Conservation (phyloP, 352 stramenopile species). For the Globisporangium spiculum region DNA sequence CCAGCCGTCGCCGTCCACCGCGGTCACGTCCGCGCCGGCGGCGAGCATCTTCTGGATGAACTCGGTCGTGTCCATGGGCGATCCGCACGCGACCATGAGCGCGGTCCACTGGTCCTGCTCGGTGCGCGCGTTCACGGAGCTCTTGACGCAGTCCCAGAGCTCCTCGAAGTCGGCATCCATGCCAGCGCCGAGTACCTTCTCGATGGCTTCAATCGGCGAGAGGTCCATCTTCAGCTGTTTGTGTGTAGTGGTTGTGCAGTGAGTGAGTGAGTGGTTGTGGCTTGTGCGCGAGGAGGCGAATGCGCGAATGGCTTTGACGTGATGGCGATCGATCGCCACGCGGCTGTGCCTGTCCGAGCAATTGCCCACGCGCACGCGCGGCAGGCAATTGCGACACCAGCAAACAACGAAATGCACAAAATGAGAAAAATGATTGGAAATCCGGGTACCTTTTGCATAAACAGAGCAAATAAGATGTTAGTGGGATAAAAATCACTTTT, state of each 20-base stretch:
- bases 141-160: slow-evolving; percentile 62
- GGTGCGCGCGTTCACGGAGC: slow-evolving; percentile 64
- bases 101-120: slow-evolving; percentile 75
- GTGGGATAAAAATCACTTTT: background rate
- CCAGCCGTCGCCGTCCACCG: slow-evolving; percentile 75
- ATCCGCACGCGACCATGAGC: slow-evolving; percentile 82
- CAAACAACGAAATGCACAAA: slow-evolving; percentile 2
- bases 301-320: slow-evolving; percentile 5
- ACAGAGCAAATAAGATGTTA: background rate
- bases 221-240: slow-evolving; percentile 15
- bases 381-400: slow-evolving; percentile 1
- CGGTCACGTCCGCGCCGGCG: slow-evolving; percentile 55
- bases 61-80: slow-evolving; percentile 71
- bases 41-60: slow-evolving; percentile 69
- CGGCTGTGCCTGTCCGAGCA: background rate
- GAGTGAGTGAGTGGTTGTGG: background rate
- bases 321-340: background rate
- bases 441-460: slow-evolving; percentile 7
- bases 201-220: slow-evolving; percentile 60
- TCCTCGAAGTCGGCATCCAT: slow-evolving; percentile 76
- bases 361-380: background rate
- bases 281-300: slow-evolving; percentile 4
- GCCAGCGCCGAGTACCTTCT: slow-evolving; percentile 58
- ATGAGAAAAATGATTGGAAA: slow-evolving; percentile 10
- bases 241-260: background rate